Evolutionary conservation across 176 grass and related monocot species (phyloP), one percentile per base, ranked within the genome.

Genomic region (Eragrostis nindensis): DNA sequence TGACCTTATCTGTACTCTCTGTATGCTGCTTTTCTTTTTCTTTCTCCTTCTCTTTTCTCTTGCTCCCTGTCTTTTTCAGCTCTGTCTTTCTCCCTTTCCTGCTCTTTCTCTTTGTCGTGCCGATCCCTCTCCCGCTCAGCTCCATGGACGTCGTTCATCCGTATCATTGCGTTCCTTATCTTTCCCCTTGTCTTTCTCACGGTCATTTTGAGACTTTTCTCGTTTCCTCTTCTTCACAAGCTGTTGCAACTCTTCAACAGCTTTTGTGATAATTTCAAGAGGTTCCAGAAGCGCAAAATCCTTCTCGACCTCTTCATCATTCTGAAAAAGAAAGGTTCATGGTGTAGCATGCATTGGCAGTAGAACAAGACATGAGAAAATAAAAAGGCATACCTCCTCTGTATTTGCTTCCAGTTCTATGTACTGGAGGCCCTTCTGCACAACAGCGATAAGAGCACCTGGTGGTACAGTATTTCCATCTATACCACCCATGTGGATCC

Each of bases 361-460:
- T 43, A 65, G 53, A 40, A 77, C 45, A 39, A 62, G 77, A 46
- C 52, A 73, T 29, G 53, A 49, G 54, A 81, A 76, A 46, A 38
- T 43, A 75, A 93, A 83, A 47, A 53, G 40, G 52, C 69, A 77
- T 82, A 97, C 94, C 55, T 79, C 88, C 16, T 90, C 85, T 15
- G 90, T 81, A 76, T 98, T 98, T 79, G 95, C 92, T 86, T 98
- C 95, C 68, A 98, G 67, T 77, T 98, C 95, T 83, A 95, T 98
- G 84, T 98, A 98, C 39, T 98, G 95, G 19, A 98, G 86, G 56
- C 95, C 95, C 83, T 98, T 98, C 73, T 98, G 95, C 53, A 98
- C 86, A 73, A 98, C 44, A 63, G 92, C 93, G 62, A 98, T 91
- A 59, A 98, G 90, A 81, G 95, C 90, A 46, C 92, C 90, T 52